Conservation (phyloP, 2,329 filamentous ascomycete species). For the Penicillium sp. region DNA sequence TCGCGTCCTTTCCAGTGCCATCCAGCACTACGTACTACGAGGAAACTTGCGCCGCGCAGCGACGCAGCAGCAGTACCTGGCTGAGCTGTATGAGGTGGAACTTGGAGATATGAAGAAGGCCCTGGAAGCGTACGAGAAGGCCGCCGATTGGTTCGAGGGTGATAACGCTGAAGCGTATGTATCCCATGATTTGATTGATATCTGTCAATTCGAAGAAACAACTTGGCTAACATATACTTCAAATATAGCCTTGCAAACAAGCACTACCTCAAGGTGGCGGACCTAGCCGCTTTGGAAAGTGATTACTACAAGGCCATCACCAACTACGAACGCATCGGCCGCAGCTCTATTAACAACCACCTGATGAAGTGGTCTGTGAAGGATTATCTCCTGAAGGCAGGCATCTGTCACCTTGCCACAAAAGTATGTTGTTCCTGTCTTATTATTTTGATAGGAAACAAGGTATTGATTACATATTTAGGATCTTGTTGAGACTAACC, state of each 20-base stretch:
- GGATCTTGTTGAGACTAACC: conserved; percentile 75
- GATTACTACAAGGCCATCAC: conserved; percentile 84
- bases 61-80: conserved; percentile 84
- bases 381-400: conserved; percentile 92
- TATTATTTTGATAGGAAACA: not conserved
- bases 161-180: conserved; percentile 77
- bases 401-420: conserved; percentile 81
- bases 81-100: conserved; percentile 80
- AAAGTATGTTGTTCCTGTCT: conserved; percentile 37
- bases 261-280: conserved; percentile 86
- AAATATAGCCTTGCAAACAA: conserved; percentile 77
- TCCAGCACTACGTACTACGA: conserved; percentile 81
- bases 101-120: conserved; percentile 75
- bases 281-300: conserved; percentile 75
- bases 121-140: conserved; percentile 78
- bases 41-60: conserved; percentile 91
- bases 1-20: conserved; percentile 73
- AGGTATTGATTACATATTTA: conserved; percentile 21
- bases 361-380: conserved; percentile 93
- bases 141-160: conserved; percentile 84
- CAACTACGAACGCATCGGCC: conserved; percentile 80
- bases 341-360: conserved; percentile 78
- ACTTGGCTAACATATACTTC: not conserved
- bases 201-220: not conserved
- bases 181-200: not conserved